Evolutionary conservation across 768 basidiomycete species (phyloP).

Genomic region (Lactarius deliciosus): DNA sequence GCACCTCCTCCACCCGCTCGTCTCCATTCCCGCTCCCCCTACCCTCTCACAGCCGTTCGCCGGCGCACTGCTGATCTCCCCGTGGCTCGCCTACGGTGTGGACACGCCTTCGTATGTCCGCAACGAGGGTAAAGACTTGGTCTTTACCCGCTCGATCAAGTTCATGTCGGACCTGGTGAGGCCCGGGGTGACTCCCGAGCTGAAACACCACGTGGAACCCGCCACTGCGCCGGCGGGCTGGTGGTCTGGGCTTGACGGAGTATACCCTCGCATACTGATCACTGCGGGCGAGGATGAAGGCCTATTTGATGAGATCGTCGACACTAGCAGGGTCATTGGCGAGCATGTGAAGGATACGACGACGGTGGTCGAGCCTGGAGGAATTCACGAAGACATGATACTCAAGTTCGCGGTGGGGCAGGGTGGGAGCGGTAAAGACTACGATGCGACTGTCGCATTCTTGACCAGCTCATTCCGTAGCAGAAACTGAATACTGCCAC

Average conservation of each 20-base stretch:
- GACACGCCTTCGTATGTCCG: slow-evolving; percentile 3
- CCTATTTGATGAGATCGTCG: not conserved
- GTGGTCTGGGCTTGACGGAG: slow-evolving; percentile 7
- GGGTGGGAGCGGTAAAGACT: slow-evolving; percentile 9
- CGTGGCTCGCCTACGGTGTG: not conserved
- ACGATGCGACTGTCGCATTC: slow-evolving; percentile 3
- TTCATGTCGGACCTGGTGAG: not conserved
- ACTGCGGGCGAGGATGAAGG: slow-evolving; percentile 4
- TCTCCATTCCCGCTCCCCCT: slow-evolving; percentile 13
- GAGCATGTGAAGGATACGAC: slow-evolving; percentile 5
- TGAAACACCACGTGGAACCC: not conserved
- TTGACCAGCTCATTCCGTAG: not conserved
- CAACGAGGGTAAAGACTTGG: slow-evolving; percentile 5
- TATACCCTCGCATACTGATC: slow-evolving; percentile 3
- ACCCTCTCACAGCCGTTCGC: not conserved
- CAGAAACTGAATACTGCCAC: not conserved
- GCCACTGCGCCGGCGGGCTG: not conserved
- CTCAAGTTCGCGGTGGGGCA: slow-evolving; percentile 1
- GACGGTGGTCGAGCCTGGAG: slow-evolving; percentile 6
- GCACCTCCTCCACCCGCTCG: slow-evolving; percentile 28
- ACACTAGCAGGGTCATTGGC: not conserved
- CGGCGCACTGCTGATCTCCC: slow-evolving; percentile 6
- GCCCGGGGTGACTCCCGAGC: not conserved
- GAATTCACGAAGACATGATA: slow-evolving; percentile 10
- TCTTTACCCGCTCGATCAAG: not conserved